Base-by-base conservation (phyloP, 1,284 basidiomycete genomes). In the Vanrija humicola region DNA sequence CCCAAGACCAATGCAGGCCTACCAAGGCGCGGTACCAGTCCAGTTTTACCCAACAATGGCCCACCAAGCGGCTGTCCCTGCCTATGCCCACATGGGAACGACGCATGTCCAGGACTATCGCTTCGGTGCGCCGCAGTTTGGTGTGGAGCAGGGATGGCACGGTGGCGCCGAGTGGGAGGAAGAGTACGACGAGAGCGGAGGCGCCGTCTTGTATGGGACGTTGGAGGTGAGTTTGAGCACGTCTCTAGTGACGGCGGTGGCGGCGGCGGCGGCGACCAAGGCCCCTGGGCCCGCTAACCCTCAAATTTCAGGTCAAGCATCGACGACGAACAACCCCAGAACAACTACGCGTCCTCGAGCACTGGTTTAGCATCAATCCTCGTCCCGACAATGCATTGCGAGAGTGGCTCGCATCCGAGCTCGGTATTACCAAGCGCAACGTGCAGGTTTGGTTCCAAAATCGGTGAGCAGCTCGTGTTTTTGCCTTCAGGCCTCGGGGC, bases 391-490 rank as follows among this genome's bases (percentile, higher is more conserved):
- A 87, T 50, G 79, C 82, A 15, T 78, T 88, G 45, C 83, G 93
- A 63, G 89, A 88, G 70, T 80, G 84, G 62, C 83, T 97, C 48
- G 88, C 91, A 0, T 78, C 81, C 8, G 82, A 90, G 76, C 83
- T 96, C 47, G 86, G 86, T 61, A 97, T 97, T 91, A 90, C 89
- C 19, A 85, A 90, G 23, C 81, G 93, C 58, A 90, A 90, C 43
- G 89, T 97, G 2, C 93, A 97, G 82, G 92, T 94, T 42, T 91
- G 90, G 90, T 93, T 93, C 75, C 90, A 92, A 77, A 93, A 93
- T 73, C 82, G 89, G 87, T 88, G 65, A 63, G 78, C 76, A 4
- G 3, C 14, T 15, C 3, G 45, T 46, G 26, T 6, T 21, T 21
- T 34, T 45, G 45, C 23, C 1, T 28, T 12, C 4, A 34, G 9